A percentile compares a stretch with the other conserved stretches of the same genome.
These are phyloP conservation scores for Symbiodinium natans DNA, from an alignment of 73 alveolate species.

Conservation along the genomic window DNA sequence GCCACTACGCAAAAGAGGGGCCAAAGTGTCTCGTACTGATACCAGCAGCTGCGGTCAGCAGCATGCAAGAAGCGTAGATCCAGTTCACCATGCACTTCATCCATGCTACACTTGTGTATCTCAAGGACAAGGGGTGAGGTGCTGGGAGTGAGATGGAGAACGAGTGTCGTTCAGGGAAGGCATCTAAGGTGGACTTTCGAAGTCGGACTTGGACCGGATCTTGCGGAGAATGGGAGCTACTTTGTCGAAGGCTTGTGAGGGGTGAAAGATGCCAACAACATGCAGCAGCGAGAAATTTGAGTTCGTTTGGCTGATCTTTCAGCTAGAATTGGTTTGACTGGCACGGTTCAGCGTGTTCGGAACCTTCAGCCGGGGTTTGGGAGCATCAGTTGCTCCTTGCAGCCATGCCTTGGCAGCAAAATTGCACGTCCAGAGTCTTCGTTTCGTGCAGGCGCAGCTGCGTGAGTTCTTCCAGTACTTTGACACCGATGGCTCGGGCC, in stretches of 20 bases:
- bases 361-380: too few species aligned
- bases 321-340: not conserved
- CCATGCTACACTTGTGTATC: too few species aligned
- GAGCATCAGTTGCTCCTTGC: too few species aligned
- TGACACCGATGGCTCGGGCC: conserved; percentile 81
- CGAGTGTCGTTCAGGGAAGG: not conserved
- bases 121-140: too few species aligned
- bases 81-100: too few species aligned
- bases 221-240: conserved; percentile 85
- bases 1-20: conserved; percentile 73
- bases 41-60: too few species aligned
- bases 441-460: not conserved
- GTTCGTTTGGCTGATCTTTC: not conserved
- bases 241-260: conserved; percentile 8
- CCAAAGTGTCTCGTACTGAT: conserved; percentile 15
- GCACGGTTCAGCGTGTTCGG: too few species aligned
- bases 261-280: not conserved
- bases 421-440: too few species aligned
- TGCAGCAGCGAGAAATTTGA: not conserved
- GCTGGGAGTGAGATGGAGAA: not conserved
- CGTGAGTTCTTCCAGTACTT: conserved; percentile 77
- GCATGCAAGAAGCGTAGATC: too few species aligned
- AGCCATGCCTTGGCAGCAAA: too few species aligned
- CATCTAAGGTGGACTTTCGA: conserved; percentile 43
- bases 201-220: conserved; percentile 71